These are phyloP conservation scores for Nephelium lappaceum DNA, from an alignment of 345 rosid species.

Conservation along the genomic window DNA sequence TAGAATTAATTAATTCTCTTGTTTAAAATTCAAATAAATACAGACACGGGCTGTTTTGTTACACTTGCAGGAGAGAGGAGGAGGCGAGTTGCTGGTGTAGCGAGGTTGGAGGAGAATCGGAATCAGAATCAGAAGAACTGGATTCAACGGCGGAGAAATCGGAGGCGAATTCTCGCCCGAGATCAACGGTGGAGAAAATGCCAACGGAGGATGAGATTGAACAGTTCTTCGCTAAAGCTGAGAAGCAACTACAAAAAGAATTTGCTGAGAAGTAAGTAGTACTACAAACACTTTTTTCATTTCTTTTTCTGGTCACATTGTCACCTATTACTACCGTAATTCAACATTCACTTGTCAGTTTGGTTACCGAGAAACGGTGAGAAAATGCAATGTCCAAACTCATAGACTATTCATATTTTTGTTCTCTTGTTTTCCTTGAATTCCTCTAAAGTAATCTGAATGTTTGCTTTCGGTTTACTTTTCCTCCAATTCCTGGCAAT, in stretches of 20 bases:
- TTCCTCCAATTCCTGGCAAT: neutral
- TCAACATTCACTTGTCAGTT: neutral
- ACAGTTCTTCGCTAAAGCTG: slow-evolving; percentile 66
- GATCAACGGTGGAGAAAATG: slow-evolving; percentile 41
- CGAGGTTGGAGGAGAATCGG: slow-evolving; percentile 29
- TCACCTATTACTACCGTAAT: neutral
- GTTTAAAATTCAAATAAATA: neutral
- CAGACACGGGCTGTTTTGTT: neutral
- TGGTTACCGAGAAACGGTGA: neutral
- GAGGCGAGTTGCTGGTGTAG: slow-evolving; percentile 45
- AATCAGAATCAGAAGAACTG: slow-evolving; percentile 32
- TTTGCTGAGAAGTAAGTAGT: slow-evolving; percentile 58
- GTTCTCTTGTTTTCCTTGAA: no score
- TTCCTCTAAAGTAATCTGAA: no score
- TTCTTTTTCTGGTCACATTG: slow-evolving; percentile 9
- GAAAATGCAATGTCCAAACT: neutral
- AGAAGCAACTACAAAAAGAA: slow-evolving; percentile 45
- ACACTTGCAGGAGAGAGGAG: slow-evolving; percentile 38
- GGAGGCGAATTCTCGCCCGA: slow-evolving; percentile 44
- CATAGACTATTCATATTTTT: neutral
- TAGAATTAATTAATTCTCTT: slow-evolving; percentile 3
- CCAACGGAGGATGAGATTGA: slow-evolving; percentile 60
- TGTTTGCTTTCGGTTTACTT: neutral
- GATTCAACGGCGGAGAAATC: slow-evolving; percentile 36
- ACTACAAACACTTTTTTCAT: neutral